Evolutionary conservation across 441 rosid genomes (phyloP).

Genomic region (Brassica balearica): DNA sequence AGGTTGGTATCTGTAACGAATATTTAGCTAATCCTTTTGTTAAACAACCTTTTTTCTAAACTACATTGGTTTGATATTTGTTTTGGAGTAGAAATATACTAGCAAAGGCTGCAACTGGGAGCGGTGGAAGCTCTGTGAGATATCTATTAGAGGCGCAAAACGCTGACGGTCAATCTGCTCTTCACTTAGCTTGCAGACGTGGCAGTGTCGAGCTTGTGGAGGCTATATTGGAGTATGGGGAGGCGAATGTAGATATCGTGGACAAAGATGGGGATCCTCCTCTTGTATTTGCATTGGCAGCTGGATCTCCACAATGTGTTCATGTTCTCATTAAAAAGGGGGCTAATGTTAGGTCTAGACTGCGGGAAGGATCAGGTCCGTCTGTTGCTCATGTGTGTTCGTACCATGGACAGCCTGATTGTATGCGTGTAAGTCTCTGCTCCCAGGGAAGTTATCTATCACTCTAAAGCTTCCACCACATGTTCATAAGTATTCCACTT

Average conservation of each 20-base stretch:
- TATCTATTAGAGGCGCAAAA: conserved; percentile 85
- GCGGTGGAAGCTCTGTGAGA: conserved; percentile 54
- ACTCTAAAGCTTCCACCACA: conserved; percentile 18
- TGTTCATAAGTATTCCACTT: conserved; percentile 20
- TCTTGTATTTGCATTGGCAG: conserved; percentile 98
- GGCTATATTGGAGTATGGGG: conserved; percentile 71
- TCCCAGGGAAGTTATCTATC: conserved; percentile 22
- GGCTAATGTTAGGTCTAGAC: conserved; percentile 84
- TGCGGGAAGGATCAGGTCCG: conserved; percentile 96
- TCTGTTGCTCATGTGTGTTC: conserved; percentile 99
- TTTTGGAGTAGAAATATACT: conserved; percentile 69
- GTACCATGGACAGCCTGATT: conserved; percentile 99
- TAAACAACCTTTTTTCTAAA: conserved; percentile 31
- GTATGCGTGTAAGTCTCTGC: conserved; percentile 87
- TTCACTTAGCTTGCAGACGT: conserved; percentile 98
- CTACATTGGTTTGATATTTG: conserved; percentile 25
- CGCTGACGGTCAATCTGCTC: conserved; percentile 94
- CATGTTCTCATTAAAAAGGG: conserved; percentile 81
- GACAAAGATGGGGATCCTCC: conserved; percentile 99
- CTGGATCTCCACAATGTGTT: conserved; percentile 98
- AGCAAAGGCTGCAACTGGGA: conserved; percentile 72
- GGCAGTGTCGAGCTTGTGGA: conserved; percentile 92
- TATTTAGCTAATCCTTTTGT: conserved; percentile 23
- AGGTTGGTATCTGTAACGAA: conserved; percentile 60
- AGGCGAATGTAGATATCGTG: conserved; percentile 85